Evolutionary conservation across 2,329 filamentous ascomycete species (phyloP).

Genomic region (Colletotrichum horii): DNA sequence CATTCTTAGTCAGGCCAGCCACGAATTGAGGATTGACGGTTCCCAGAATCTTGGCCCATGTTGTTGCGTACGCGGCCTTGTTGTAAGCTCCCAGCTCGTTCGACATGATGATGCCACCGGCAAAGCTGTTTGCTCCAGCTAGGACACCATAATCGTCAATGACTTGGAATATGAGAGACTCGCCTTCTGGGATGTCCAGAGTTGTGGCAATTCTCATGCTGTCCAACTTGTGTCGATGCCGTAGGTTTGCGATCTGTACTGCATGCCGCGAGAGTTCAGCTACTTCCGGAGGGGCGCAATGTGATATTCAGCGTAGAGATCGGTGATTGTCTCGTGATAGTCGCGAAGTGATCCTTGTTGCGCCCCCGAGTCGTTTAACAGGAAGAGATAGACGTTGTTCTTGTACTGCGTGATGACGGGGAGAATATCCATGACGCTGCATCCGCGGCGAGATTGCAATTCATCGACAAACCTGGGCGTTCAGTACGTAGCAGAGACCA

Average conservation of each 20-base stretch:
- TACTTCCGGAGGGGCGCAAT: neutral
- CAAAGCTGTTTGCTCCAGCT: neutral
- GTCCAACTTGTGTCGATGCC: neutral
- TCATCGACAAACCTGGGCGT: neutral
- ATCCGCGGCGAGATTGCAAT: neutral
- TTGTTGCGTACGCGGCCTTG: neutral
- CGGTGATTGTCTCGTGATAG: neutral
- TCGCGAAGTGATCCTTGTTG: neutral
- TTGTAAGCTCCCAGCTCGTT: neutral
- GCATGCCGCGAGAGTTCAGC: neutral
- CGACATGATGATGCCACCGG: neutral
- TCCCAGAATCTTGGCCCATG: neutral
- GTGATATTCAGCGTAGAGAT: neutral
- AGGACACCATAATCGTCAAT: neutral
- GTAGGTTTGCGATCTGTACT: neutral
- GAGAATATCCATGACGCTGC: neutral
- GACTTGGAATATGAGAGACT: neutral
- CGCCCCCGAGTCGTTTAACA: neutral
- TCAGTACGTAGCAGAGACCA: neutral
- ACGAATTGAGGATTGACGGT: neutral
- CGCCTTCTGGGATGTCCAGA: neutral
- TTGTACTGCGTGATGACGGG: neutral
- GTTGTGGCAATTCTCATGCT: neutral
- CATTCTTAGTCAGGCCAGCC: neutral
- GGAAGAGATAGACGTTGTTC: neutral